These are phyloP conservation scores for Penicillium turbatum DNA, from an alignment of 495 filamentous ascomycete genomes.

Conservation along the genomic window DNA sequence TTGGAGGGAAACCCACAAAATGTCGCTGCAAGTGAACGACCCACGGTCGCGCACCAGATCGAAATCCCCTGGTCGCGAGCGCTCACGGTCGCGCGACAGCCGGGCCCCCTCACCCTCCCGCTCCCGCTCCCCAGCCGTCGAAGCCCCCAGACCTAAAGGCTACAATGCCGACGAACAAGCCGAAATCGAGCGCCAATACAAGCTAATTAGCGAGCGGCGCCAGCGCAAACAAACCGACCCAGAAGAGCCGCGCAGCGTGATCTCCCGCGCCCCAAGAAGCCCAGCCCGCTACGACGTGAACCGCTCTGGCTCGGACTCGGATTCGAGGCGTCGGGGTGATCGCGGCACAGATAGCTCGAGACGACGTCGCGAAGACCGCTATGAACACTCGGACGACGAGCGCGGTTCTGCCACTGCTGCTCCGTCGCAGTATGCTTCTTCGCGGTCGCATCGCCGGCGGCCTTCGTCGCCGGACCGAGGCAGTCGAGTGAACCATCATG, in stretches of 20 bases:
- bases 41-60: slow-evolving; percentile 57
- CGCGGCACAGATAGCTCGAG: slow-evolving; percentile 27
- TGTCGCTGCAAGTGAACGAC: slow-evolving; percentile 55
- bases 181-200: slow-evolving; percentile 31
- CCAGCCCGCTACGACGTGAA: slow-evolving; percentile 39
- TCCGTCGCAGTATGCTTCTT: slow-evolving; percentile 11
- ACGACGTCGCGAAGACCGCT: slow-evolving; percentile 29
- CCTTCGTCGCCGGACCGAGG: slow-evolving; percentile 26
- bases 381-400: slow-evolving; percentile 38
- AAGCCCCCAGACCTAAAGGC: slow-evolving; percentile 14
- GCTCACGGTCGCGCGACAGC: slow-evolving; percentile 48
- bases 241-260: slow-evolving; percentile 1
- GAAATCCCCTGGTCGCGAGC: slow-evolving; percentile 53
- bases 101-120: slow-evolving; percentile 28
- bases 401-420: slow-evolving; percentile 13
- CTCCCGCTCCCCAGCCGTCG: slow-evolving; percentile 18
- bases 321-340: slow-evolving; percentile 16
- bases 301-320: slow-evolving; percentile 48
- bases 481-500: slow-evolving; percentile 26
- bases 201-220: slow-evolving; percentile 17
- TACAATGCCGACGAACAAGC: slow-evolving; percentile 26
- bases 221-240: background rate
- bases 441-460: slow-evolving; percentile 20
- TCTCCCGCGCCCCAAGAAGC: slow-evolving; percentile 37
- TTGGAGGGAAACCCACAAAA: slow-evolving; percentile 14